Percentiles rank a stretch among this genome's conserved stretches.
phyloP scores from a whole-genome alignment of 306 rosid genomes.

The Elaeagnus macrophylla region DNA sequence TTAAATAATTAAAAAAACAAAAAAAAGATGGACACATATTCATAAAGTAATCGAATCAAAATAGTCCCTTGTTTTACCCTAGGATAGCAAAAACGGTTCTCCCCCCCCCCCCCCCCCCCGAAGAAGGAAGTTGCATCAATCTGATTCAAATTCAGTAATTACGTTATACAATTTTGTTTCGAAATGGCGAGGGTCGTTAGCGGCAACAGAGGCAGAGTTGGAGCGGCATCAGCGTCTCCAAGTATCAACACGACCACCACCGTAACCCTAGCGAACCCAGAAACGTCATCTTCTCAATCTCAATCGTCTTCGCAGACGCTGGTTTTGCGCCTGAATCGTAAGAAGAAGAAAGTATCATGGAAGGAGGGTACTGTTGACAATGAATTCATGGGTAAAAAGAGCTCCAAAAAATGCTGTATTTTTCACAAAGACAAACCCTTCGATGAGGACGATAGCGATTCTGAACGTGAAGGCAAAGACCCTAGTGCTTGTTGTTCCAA shows the following conservation, averaged over 20 bases:
- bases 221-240: not conserved
- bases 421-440: constrained; percentile 76
- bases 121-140: too few relatives aligned
- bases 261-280: constrained; percentile 36
- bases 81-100: too few relatives aligned
- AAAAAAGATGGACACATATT: too few relatives aligned
- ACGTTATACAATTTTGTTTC: too few relatives aligned
- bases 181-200: constrained; percentile 10
- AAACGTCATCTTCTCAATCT: constrained; percentile 37
- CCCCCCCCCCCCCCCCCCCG: too few relatives aligned
- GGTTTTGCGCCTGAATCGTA: constrained; percentile 62
- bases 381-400: constrained; percentile 93
- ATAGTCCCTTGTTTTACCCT: too few relatives aligned
- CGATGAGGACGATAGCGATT: constrained; percentile 82
- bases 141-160: too few relatives aligned
- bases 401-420: constrained; percentile 94
- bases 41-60: too few relatives aligned
- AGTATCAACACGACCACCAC: constrained; percentile 36
- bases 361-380: constrained; percentile 92
- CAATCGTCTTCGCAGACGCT: constrained; percentile 45
- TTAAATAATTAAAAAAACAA: too few relatives aligned
- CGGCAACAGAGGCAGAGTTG: constrained; percentile 5
- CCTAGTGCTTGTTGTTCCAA: constrained; percentile 29
- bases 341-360: constrained; percentile 84
- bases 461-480: constrained; percentile 33